Evolutionary conservation across 768 basidiomycete species (phyloP), one percentile per base, ranked within the genome.

Genomic region (Hypholoma fasciculare): DNA sequence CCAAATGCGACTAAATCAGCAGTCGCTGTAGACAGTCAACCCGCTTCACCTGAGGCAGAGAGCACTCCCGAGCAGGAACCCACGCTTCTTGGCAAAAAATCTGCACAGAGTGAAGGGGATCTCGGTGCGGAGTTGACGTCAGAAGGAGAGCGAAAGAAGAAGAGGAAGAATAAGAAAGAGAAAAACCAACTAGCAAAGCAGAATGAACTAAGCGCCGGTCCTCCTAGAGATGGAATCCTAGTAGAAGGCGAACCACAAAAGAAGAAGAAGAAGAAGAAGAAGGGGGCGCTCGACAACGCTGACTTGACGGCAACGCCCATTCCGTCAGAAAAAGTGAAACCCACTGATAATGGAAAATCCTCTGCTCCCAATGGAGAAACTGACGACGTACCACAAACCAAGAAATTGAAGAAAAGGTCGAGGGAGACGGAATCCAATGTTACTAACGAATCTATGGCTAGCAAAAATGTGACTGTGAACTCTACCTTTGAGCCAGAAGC

Each of bases 321-420:
- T 26, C 17, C 30, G 20, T 4, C 30, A 30, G 54, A 50, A 6
- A 38, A 38, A 20, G 27, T 5, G 13, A 37, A 47, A 37, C 17
- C 17, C 17, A 20, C 44, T 7, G 19, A 3, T 11, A 26, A 3
- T 19, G 54, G 30, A 5, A 13, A 36, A 26, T 19, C 13, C 39
- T 27, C 56, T 4, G 36, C 19, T 38, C 20, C 38, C 12, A 39
- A 36, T 12, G 43, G 6, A 9, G 30, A 34, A 7, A 34, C 9
- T 34, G 30, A 56, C 13, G 37, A 36, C 6, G 27, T 47, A 19
- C 42, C 57, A 11, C 37, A 48, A 20, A 19, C 49, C 7, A 57
- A 60, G 34, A 59, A 60, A 20, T 57, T 63, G 30, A 66, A 64
- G 50, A 66, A 61, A 50, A 63, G 60, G 55, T 13, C 43, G 11